phyloP scores from a whole-genome alignment of 306 rosid species.

The Cicer bijugum region DNA sequence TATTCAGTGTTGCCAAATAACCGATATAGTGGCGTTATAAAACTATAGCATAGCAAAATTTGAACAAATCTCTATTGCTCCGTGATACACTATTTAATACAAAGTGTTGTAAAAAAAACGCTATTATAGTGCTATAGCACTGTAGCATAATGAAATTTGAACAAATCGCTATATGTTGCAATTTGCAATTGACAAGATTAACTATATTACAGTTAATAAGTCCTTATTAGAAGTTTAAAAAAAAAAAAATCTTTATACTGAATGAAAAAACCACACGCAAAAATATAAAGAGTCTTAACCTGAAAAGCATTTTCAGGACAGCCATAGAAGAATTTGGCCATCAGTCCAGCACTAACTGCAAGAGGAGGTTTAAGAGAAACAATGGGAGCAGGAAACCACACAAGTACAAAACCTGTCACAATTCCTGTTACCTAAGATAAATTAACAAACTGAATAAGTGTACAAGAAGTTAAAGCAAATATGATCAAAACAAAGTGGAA shows the following conservation, averaged over 20 bases:
- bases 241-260: neutral
- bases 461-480: slow-evolving; percentile 6
- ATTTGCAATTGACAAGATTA: too few species aligned
- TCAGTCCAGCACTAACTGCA: slow-evolving; percentile 68
- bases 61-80: too few species aligned
- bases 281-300: slow-evolving; percentile 51
- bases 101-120: too few species aligned
- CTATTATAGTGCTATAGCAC: too few species aligned
- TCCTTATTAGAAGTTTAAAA: too few species aligned
- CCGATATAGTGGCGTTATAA: too few species aligned
- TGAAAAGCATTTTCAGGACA: slow-evolving; percentile 99
- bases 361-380: slow-evolving; percentile 77
- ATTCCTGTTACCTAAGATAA: slow-evolving; percentile 79
- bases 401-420: slow-evolving; percentile 95
- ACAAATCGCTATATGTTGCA: too few species aligned
- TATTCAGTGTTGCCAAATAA: too few species aligned
- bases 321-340: slow-evolving; percentile 81
- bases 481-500: neutral
- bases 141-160: too few species aligned
- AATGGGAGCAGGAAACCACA: slow-evolving; percentile 91
- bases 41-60: too few species aligned
- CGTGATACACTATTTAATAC: too few species aligned
- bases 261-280: neutral
- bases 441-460: slow-evolving; percentile 37
- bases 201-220: too few species aligned